Percentiles rank a stretch among this genome's conserved stretches.
These are phyloP conservation scores for Kingdonia uniflora DNA, from an alignment of 164 flowering plant species.

Conservation along the genomic window DNA sequence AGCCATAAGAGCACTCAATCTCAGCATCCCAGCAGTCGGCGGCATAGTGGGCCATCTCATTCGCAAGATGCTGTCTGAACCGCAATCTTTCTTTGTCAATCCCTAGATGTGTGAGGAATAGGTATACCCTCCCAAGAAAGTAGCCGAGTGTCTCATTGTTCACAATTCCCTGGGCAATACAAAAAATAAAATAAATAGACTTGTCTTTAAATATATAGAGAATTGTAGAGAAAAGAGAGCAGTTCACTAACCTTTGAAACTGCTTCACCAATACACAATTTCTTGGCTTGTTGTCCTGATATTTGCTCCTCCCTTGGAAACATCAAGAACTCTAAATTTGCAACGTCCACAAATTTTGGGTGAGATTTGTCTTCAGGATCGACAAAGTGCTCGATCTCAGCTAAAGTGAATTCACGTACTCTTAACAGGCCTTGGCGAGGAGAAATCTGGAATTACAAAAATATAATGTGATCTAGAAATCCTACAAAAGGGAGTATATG, in stretches of 20 bases:
- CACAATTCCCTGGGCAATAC: constrained; percentile 69
- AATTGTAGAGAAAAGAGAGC: background rate
- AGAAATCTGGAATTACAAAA: constrained; percentile 52
- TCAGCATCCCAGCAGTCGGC: constrained; percentile 99
- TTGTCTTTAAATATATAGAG: constrained; percentile 1
- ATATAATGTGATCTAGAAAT: background rate
- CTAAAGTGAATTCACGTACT: constrained; percentile 92
- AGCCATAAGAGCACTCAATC: constrained; percentile 92
- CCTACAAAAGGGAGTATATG: background rate
- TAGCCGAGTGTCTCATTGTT: constrained; percentile 92
- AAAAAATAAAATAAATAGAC: background rate
- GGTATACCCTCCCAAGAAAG: constrained; percentile 90
- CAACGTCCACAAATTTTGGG: constrained; percentile 72
- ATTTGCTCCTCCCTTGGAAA: constrained; percentile 86
- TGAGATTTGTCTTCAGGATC: constrained; percentile 94
- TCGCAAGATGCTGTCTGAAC: constrained; percentile 90
- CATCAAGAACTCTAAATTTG: constrained; percentile 78
- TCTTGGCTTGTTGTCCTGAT: constrained; percentile 59
- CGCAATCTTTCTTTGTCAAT: constrained; percentile 77
- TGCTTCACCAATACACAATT: constrained; percentile 59
- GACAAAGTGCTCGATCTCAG: constrained; percentile 97
- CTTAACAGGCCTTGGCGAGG: constrained; percentile 98
- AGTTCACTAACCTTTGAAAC: constrained; percentile 47
- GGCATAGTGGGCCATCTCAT: constrained; percentile 99
- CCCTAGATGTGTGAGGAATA: constrained; percentile 77